A percentile compares a stretch with the other conserved stretches of the same genome.
These are phyloP conservation scores for Narthecium ossifragum DNA, from an alignment of 106 monocot species.

Conservation along the genomic window DNA sequence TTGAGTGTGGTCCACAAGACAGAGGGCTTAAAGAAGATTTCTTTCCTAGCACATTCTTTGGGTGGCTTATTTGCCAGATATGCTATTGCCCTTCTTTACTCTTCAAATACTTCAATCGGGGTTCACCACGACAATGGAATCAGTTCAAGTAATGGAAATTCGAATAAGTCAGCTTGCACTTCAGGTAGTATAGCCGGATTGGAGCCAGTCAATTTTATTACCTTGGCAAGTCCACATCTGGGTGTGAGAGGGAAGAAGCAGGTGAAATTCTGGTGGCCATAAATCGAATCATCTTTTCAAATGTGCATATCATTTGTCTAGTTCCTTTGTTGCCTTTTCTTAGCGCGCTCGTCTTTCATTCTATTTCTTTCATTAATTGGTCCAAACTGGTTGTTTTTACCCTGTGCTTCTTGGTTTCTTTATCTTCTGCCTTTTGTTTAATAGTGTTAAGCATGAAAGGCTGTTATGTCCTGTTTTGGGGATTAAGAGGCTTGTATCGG, in stretches of 20 bases:
- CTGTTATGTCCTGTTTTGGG: too few relatives aligned
- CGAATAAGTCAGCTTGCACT: slow-evolving; percentile 12
- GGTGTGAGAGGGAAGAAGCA: slow-evolving; percentile 90
- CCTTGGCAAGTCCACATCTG: slow-evolving; percentile 94
- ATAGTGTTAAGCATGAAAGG: too few relatives aligned
- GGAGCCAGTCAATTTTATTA: slow-evolving; percentile 85
- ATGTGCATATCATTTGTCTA: not conserved
- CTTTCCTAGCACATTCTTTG: slow-evolving; percentile 84
- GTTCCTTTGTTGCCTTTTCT: not conserved
- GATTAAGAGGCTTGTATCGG: too few relatives aligned
- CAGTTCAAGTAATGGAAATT: slow-evolving; percentile 8
- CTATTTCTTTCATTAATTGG: too few relatives aligned
- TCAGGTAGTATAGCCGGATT: slow-evolving; percentile 60
- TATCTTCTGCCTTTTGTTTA: too few relatives aligned
- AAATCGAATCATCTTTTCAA: not conserved
- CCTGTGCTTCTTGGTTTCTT: too few relatives aligned
- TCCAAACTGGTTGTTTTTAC: too few relatives aligned
- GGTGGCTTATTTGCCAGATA: slow-evolving; percentile 95
- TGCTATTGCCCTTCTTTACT: slow-evolving; percentile 71
- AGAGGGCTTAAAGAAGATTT: slow-evolving; percentile 74
- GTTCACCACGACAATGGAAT: slow-evolving; percentile 4
- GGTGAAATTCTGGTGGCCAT: slow-evolving; percentile 28
- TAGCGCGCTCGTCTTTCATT: too few relatives aligned
- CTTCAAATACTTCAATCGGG: slow-evolving; percentile 14
- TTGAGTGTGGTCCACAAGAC: slow-evolving; percentile 51